phyloP scores from a whole-genome alignment of 2,329 filamentous ascomycete species.

The Corynespora cassiicola region DNA sequence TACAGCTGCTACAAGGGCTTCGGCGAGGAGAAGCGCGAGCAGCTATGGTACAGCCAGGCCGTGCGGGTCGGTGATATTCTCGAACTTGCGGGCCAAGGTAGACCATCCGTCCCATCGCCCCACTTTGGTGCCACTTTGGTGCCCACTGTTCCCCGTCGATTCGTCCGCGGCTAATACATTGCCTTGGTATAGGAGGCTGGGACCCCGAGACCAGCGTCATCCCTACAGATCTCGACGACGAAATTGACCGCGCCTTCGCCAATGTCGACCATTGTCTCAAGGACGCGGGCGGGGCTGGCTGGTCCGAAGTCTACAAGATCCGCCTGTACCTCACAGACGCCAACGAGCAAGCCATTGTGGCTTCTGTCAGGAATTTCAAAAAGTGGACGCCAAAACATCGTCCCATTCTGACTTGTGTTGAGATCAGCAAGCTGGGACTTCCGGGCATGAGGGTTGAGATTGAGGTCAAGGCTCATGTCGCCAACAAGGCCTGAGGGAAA shows the following conservation, averaged over 20 bases:
- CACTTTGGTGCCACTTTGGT: neutral
- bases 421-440: constrained; percentile 15
- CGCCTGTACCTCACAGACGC: constrained; percentile 13
- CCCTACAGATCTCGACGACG: constrained; percentile 7
- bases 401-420: constrained; percentile 18
- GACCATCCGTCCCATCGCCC: neutral
- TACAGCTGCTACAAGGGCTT: constrained; percentile 9
- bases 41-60: constrained; percentile 18
- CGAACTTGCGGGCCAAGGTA: constrained; percentile 18
- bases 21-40: constrained; percentile 12
- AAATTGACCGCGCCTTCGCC: constrained; percentile 49
- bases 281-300: constrained; percentile 24
- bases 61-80: constrained; percentile 16
- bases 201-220: constrained; percentile 13
- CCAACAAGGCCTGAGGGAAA: too few species aligned
- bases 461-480: constrained; percentile 17
- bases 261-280: constrained; percentile 59
- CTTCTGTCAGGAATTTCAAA: constrained; percentile 9
- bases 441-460: constrained; percentile 18
- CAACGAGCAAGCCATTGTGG: constrained; percentile 8
- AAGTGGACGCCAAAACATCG: constrained; percentile 18
- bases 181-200: constrained; percentile 12
- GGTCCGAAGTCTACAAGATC: constrained; percentile 52
- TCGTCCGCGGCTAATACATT: neutral
- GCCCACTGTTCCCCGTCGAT: too few species aligned